phyloP scores from a whole-genome alignment of 148 eudicot species.

The Chenopodium formosanum region DNA sequence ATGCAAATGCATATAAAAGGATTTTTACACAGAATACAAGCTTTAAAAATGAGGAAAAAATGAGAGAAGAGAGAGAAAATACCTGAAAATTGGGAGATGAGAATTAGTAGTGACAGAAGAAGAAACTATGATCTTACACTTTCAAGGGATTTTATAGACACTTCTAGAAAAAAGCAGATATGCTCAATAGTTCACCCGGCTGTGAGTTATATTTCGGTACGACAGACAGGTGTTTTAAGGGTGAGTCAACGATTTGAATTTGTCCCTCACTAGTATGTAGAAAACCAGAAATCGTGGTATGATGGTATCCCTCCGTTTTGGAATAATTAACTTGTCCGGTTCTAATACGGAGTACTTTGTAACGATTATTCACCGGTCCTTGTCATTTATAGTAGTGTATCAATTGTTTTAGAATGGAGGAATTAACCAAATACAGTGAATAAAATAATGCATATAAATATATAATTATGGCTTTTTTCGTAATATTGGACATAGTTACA shows the following conservation, averaged over 20 bases:
- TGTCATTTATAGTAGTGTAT: too few species aligned
- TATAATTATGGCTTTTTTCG: too few species aligned
- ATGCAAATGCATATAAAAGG: not conserved
- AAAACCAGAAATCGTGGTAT: too few species aligned
- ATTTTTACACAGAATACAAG: not conserved
- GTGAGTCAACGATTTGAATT: not conserved
- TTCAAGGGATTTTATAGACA: not conserved
- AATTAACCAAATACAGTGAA: too few species aligned
- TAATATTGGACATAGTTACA: too few species aligned
- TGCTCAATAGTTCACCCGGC: not conserved
- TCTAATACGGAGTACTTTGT: too few species aligned
- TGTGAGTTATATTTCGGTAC: not conserved
- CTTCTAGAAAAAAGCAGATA: not conserved
- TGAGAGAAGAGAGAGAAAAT: slow-evolving; percentile 9
- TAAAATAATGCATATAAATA: too few species aligned
- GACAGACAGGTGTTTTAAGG: not conserved
- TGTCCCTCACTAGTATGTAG: not conserved
- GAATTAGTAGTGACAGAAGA: not conserved
- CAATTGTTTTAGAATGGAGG: too few species aligned
- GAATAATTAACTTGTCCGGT: too few species aligned
- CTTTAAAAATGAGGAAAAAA: not conserved
- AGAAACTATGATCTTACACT: too few species aligned
- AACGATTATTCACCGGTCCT: too few species aligned
- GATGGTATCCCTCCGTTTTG: too few species aligned
- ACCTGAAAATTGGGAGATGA: slow-evolving; percentile 3